Conservation (phyloP, 768 basidiomycete species). For the Phaeotremella skinneri region DNA sequence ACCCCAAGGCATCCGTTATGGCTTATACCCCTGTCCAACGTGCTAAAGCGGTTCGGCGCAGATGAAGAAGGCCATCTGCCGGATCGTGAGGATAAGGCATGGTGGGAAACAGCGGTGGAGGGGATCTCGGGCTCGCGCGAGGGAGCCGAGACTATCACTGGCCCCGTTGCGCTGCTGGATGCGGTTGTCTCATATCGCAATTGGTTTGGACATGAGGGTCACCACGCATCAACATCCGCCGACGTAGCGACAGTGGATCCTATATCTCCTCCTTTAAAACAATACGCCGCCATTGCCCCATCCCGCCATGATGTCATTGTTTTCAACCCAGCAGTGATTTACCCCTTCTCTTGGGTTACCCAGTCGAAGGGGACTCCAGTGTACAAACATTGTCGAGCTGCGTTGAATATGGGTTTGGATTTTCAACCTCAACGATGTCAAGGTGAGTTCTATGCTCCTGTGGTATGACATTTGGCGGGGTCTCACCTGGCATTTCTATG, state of each 20-base stretch:
- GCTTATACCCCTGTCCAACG: conserved; percentile 14
- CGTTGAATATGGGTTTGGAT: conserved; percentile 1
- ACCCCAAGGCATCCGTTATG: conserved; percentile 24
- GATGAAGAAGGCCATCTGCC: neutral
- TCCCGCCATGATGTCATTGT: conserved; percentile 12
- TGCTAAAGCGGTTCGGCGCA: conserved; percentile 4
- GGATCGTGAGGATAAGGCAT: neutral
- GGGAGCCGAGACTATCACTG: conserved; percentile 19
- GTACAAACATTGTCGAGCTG: conserved; percentile 15
- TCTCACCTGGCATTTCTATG: too few relatives aligned
- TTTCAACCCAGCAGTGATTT: conserved; percentile 13
- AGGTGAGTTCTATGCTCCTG: conserved; percentile 10
- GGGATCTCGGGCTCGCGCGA: neutral
- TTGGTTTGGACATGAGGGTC: neutral
- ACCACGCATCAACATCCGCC: neutral
- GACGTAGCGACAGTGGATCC: neutral
- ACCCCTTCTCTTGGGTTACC: conserved; percentile 19
- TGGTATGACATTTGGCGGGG: too few relatives aligned
- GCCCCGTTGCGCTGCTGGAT: conserved; percentile 18
- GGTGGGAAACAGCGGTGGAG: neutral
- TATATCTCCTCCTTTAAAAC: neutral
- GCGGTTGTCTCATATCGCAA: conserved; percentile 11
- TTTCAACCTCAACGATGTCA: conserved; percentile 21
- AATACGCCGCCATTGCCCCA: neutral
- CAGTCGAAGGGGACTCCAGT: neutral